Evolutionary conservation across 306 rosid species (phyloP), one percentile per base, ranked within the genome.

Genomic region (Rubus parviflorus): DNA sequence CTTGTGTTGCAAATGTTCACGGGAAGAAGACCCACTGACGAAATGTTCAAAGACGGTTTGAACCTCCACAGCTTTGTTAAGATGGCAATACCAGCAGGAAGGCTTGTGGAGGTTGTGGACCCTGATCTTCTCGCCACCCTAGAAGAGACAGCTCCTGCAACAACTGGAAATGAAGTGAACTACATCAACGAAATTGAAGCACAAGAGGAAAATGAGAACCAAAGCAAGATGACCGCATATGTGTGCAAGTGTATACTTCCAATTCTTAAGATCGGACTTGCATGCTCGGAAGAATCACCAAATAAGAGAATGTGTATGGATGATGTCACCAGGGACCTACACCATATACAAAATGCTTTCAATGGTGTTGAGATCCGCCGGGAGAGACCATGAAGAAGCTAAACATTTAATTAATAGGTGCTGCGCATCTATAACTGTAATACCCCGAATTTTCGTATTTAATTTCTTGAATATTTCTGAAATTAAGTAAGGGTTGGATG

Each of bases 1-100:
- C 81, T 85, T 46, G 61, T 85, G 41, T 4, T 82, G 47, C 80
- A 81, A 60, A 66, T 88, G 35, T 65, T 79, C 53, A 61, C 83
- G 0, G 81, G 78, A 70, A 79, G 48, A 46, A 83, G 81, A 46
- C 90, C 88, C 1, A 80, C 63, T 0, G 74, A 87, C 5, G 81
- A 82, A 61, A 74, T 80, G 65, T 87, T 84, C 52, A 38, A 48
- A 57, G 75, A 84, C 7, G 70, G 73, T 9, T 20, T 53, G 51
- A 83, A 70, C 75, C 83, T 81, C 13, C 75, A 71, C 19, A 65
- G 22, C 17, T 83, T 41, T 43, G 83, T 74, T 2, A 74, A 85
- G 43, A 71, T 6, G 40, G 78, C 78, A 7, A 57, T 83, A n/a
- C 76, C 72, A 3, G 78, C 80, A 4, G 81, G 82, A 38, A 76